Evolutionary conservation across 1,139 yeast species (phyloP), one percentile per base, ranked within the genome.

Genomic region (Zygoascus sp.): DNA sequence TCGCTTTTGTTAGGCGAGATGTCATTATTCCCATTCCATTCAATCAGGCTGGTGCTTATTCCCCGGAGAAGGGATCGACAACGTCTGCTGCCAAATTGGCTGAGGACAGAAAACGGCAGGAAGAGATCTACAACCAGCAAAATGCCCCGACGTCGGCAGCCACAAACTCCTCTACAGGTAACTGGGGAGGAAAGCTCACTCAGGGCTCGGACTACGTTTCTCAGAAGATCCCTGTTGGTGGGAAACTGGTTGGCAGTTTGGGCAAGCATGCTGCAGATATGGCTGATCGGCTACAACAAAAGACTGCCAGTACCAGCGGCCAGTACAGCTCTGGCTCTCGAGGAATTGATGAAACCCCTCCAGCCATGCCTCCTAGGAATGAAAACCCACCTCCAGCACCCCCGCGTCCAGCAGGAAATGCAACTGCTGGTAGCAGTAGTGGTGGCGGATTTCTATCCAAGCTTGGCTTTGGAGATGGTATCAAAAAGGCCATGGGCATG

Each of bases 1-100:
- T 55, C 23, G 57, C 58, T 9, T 62, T 61, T 55, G 60, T 60
- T 9, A 54, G 65, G 15, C 53, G 66, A 4, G 59, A 60, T 22
- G 44, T 59, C 13, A 50, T 50, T 2, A 40, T 59, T 13, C 45
- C 48, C 8, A 16, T 40, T 11, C 22, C 43, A 10, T 2, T 10
- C n/a, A 25, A 6, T n/a, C n/a, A 10, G 3, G 9, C 19, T 2
- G 20, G 20, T 5, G 20, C 36, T 17, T 32, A 32, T 32, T 6
- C n/a, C 7, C 36, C 36, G 6, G 36, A 32, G 3, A 32, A 32
- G 20, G 20, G 10, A 16, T 32, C 36, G 13, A 21, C 36, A 8
- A 32, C 36, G 2, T 32, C 36, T 15, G 3, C 36, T 16, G 36
- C 17, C n/a, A n/a, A 32, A 17, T 11, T 32, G 11, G 36, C 36